Conservation (phyloP, 768 basidiomycete genomes). For the Hypholoma sublateritium region DNA sequence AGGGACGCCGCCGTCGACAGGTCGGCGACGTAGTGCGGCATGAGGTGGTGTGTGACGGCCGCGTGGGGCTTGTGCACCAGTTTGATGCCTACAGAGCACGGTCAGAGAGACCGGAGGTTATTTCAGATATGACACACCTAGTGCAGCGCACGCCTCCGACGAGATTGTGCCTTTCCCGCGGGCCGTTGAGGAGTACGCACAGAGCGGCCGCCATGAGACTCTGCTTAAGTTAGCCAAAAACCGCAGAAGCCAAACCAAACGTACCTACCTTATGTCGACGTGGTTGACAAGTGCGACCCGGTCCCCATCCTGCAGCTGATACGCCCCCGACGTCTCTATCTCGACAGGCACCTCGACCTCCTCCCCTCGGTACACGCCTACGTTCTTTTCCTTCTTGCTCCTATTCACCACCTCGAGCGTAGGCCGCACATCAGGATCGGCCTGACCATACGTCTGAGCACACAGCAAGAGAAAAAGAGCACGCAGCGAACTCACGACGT, state of each 20-base stretch:
- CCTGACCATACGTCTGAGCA: slow-evolving; percentile 31
- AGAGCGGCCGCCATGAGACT: slow-evolving; percentile 50
- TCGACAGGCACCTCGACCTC: slow-evolving; percentile 23
- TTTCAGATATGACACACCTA: slow-evolving; percentile 48
- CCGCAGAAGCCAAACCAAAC: too few relatives aligned
- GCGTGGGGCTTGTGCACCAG: slow-evolving; percentile 43
- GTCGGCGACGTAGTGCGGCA: slow-evolving; percentile 47
- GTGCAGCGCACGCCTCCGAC: slow-evolving; percentile 42
- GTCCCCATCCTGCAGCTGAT: slow-evolving; percentile 45
- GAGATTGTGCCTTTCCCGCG: slow-evolving; percentile 36
- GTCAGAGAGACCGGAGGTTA: not conserved
- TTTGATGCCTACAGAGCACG: slow-evolving; percentile 49
- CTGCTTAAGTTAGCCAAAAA: slow-evolving; percentile 25
- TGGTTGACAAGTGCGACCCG: slow-evolving; percentile 43
- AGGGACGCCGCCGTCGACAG: slow-evolving; percentile 57
- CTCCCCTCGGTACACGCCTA: slow-evolving; percentile 39
- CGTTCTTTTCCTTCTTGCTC: slow-evolving; percentile 47
- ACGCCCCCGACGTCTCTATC: slow-evolving; percentile 28
- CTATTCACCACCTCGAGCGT: slow-evolving; percentile 46
- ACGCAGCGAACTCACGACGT: slow-evolving; percentile 48
- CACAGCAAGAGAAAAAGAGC: not conserved
- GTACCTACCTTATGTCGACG: slow-evolving; percentile 45
- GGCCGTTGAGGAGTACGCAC: slow-evolving; percentile 43
- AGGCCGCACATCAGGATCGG: slow-evolving; percentile 48
- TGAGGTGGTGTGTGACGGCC: slow-evolving; percentile 66